phyloP scores from a whole-genome alignment of 2,329 filamentous ascomycete genomes.

The Sclerotinia subarctica region DNA sequence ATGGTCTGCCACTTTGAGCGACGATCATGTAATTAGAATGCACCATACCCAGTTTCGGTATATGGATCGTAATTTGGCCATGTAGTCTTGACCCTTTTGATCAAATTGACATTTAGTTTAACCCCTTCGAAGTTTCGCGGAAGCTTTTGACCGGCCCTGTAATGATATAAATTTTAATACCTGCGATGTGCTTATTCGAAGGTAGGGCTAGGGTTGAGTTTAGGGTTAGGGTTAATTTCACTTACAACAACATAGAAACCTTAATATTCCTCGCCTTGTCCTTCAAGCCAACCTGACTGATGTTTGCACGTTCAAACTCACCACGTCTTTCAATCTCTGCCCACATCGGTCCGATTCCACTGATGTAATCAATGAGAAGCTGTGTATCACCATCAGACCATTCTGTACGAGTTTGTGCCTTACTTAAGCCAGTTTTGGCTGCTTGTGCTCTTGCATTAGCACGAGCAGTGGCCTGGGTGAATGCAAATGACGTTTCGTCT shows the following conservation, averaged over 20 bases:
- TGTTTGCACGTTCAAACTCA: conserved; percentile 34
- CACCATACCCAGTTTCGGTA: background rate
- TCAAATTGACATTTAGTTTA: background rate
- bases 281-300: conserved; percentile 51
- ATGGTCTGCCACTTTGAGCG: no score
- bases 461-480: background rate
- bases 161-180: background rate
- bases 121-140: background rate
- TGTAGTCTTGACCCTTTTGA: background rate
- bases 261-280: conserved; percentile 55
- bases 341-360: conserved; percentile 46
- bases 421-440: background rate
- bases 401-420: conserved; percentile 25
- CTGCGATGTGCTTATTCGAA: background rate
- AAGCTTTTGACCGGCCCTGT: background rate
- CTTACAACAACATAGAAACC: conserved; percentile 44
- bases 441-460: background rate
- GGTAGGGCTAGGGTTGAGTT: background rate
- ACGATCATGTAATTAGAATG: background rate
- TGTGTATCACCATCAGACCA: conserved; percentile 44
- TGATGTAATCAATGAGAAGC: conserved; percentile 50
- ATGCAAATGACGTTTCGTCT: background rate
- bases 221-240: conserved; percentile 23
- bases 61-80: conserved; percentile 1
- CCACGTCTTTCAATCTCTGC: conserved; percentile 44